Conservation (phyloP, 495 filamentous ascomycete genomes). For the Penicillium antarcticum region DNA sequence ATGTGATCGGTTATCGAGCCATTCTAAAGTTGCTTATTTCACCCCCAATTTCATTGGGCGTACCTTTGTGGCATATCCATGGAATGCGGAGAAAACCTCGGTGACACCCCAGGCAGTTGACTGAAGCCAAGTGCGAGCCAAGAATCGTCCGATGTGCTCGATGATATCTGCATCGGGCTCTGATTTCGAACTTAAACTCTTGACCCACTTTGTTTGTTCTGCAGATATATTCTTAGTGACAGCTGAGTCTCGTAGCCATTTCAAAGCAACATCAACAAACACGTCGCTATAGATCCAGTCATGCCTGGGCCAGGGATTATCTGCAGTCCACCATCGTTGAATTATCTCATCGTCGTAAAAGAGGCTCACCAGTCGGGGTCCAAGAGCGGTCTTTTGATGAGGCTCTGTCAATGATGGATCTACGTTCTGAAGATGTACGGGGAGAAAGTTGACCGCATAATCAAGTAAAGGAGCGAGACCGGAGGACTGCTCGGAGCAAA, state of each 20-base stretch:
- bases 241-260: slow-evolving; percentile 20
- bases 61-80: slow-evolving; percentile 20
- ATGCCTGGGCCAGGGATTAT: background rate
- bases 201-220: slow-evolving; percentile 12
- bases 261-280: slow-evolving; percentile 4
- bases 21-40: background rate
- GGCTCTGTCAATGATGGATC: slow-evolving; percentile 14
- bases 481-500: background rate
- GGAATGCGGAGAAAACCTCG: background rate
- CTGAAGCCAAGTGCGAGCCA: slow-evolving; percentile 15
- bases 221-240: slow-evolving; percentile 14
- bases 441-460: slow-evolving; percentile 1
- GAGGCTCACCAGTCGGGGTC: slow-evolving; percentile 8
- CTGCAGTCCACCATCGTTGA: slow-evolving; percentile 9
- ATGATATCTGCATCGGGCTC: slow-evolving; percentile 21
- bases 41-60: background rate
- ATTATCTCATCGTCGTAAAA: slow-evolving; percentile 10
- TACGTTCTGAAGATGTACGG: slow-evolving; percentile 1
- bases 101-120: background rate
- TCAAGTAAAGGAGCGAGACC: background rate
- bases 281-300: slow-evolving; percentile 11
- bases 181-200: slow-evolving; percentile 18
- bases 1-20: too few species aligned
- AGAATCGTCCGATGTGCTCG: slow-evolving; percentile 8
- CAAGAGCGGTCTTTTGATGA: slow-evolving; percentile 7